Base-by-base conservation (phyloP, 257 asterid species). In the Lycium barbarum region DNA sequence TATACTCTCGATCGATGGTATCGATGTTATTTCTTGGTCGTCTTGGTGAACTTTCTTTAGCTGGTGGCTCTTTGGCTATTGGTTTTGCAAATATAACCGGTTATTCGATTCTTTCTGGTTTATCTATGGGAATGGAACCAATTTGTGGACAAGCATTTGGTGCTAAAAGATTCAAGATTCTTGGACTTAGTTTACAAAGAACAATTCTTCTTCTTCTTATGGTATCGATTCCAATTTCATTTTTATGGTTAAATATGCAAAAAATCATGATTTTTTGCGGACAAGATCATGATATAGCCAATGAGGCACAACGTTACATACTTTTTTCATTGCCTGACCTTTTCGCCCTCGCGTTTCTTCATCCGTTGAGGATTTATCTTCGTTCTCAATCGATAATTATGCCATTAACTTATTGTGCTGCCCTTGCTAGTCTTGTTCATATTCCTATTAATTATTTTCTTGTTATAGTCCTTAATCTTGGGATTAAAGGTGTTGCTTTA, bases 81-180 rank as follows among this genome's bases (percentile, higher is more conserved):
- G 93, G 94, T 3, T 86, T 88, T 72, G 91, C 89, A 0, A 88
- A 92, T 88, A 91, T 92, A 87, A 91, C 90, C 26, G 95, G 94
- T 9, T 91, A 91, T 86, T 91, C 95, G 2, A 83, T 92, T 40
- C 92, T 92, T 78, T 92, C 94, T 49, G 95, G 95, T 15, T 91
- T 92, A 4, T 86, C 93, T 61, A 89, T 86, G 85, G 95, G 95
- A 2, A 92, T 92, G 94, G 95, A 92, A 83, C 93, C 94, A 22
- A 91, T 92, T 1, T 92, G 95, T 86, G 94, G 91, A 43, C 95
- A 92, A 47, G 93, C 95, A 22, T 92, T 83, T 55, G 95, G 95
- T 3, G 95, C 94, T 18, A 84, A 90, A 13, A 83, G 88, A 9
- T 92, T 71, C 85, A 89, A 89, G n/a, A 83, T 91, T 66, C 85